A percentile compares a stretch with the other conserved stretches of the same genome.
Evolutionary conservation across 73 alveolate species (phyloP).

Genomic region (Paramecium pentaurelia): DNA sequence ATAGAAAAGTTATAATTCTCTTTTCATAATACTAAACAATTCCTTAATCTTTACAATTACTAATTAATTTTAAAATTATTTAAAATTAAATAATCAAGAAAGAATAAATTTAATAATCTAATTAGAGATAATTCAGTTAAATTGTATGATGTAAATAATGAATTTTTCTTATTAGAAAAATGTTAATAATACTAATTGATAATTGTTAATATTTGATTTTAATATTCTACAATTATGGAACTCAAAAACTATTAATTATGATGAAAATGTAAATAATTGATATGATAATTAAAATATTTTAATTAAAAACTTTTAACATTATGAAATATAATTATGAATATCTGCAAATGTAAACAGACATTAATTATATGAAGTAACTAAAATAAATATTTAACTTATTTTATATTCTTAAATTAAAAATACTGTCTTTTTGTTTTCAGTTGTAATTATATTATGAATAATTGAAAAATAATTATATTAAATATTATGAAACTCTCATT

Average conservation of each 20-base stretch:
- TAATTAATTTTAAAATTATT: not conserved
- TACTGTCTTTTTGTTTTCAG: not conserved
- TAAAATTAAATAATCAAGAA: not conserved
- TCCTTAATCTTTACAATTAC: not conserved
- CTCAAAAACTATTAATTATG: not conserved
- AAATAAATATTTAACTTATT: not conserved
- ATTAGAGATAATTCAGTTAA: not conserved
- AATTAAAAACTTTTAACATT: not conserved
- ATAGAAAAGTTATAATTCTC: not conserved
- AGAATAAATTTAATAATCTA: not conserved
- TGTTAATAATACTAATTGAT: no score
- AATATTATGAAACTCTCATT: slow-evolving; percentile 63
- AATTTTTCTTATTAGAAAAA: no score
- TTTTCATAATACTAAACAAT: not conserved
- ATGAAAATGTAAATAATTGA: not conserved
- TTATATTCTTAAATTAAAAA: not conserved
- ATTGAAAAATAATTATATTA: not conserved
- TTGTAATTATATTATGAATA: not conserved
- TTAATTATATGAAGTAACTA: no score
- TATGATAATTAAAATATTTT: not conserved
- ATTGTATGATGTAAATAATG: not conserved
- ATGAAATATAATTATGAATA: no score
- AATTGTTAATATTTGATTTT: not conserved
- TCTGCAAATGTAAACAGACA: not conserved
- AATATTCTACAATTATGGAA: not conserved